Evolutionary conservation across 257 asterid species (phyloP).

Genomic region (Solanum sitiens): DNA sequence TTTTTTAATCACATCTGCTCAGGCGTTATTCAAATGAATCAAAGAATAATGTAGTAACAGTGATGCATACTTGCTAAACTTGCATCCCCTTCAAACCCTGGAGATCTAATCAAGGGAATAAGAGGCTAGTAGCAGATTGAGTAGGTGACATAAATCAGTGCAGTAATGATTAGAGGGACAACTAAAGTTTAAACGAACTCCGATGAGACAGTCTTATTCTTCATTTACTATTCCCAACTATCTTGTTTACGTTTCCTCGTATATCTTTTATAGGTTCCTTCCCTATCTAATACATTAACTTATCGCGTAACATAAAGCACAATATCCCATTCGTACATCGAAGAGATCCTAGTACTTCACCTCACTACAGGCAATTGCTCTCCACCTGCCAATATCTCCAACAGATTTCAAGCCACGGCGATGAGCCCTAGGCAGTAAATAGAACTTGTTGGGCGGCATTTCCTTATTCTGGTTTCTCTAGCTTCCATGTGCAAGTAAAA

Average conservation of each 20-base stretch:
- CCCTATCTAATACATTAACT: not conserved
- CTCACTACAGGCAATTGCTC: not conserved
- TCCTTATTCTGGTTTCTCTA: not conserved
- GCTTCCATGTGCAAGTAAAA: not conserved
- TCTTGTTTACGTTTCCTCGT: not conserved
- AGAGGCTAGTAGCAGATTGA: not conserved
- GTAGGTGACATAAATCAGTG: not conserved
- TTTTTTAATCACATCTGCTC: not conserved
- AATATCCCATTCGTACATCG: not conserved
- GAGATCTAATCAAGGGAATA: not conserved
- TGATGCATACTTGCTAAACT: not conserved
- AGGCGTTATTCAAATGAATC: not conserved
- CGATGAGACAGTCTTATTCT: not conserved
- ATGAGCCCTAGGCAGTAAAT: not conserved
- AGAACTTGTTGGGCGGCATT: not conserved
- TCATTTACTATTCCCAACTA: not conserved
- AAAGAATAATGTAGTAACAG: not conserved
- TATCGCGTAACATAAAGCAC: not conserved
- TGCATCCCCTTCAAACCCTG: not conserved
- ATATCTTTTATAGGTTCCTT: not conserved
- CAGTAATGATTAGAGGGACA: not conserved
- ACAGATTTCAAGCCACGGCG: not conserved
- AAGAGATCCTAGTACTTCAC: not conserved
- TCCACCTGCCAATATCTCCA: not conserved
- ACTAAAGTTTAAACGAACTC: not conserved